phyloP scores from a whole-genome alignment of 257 asterid species.

The Primulina tabacum region DNA sequence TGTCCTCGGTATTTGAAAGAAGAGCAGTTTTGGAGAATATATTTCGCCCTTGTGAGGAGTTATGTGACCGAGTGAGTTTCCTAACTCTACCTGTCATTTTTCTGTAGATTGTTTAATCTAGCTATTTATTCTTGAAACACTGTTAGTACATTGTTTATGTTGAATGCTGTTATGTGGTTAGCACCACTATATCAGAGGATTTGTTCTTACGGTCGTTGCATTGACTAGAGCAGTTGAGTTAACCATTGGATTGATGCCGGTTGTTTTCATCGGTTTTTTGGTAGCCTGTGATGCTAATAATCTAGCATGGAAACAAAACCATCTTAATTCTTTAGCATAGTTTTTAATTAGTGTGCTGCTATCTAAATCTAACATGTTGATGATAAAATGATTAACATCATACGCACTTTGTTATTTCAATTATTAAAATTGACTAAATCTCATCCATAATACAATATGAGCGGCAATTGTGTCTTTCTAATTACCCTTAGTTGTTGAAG shows the following conservation, averaged over 20 bases:
- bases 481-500: background rate
- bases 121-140: slow-evolving; percentile 12
- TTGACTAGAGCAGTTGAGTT: background rate
- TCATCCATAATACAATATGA: background rate
- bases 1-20: slow-evolving; percentile 87
- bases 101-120: slow-evolving; percentile 21
- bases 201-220: background rate
- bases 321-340: background rate
- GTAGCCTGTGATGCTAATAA: background rate
- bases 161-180: too few relatives aligned
- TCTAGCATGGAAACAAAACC: background rate
- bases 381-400: background rate
- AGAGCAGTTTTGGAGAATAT: slow-evolving; percentile 80
- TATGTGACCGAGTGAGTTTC: slow-evolving; percentile 72
- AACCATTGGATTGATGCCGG: background rate
- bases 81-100: slow-evolving; percentile 4
- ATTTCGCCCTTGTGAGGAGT: slow-evolving; percentile 66
- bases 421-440: background rate
- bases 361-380: background rate
- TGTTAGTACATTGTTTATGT: slow-evolving; percentile 3
- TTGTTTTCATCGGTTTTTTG: background rate
- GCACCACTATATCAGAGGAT: background rate
- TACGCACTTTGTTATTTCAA: background rate
- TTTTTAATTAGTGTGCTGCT: background rate
- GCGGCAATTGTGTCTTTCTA: background rate